Conservation (phyloP, 495 filamentous ascomycete genomes). For the Neurospora sp. region DNA sequence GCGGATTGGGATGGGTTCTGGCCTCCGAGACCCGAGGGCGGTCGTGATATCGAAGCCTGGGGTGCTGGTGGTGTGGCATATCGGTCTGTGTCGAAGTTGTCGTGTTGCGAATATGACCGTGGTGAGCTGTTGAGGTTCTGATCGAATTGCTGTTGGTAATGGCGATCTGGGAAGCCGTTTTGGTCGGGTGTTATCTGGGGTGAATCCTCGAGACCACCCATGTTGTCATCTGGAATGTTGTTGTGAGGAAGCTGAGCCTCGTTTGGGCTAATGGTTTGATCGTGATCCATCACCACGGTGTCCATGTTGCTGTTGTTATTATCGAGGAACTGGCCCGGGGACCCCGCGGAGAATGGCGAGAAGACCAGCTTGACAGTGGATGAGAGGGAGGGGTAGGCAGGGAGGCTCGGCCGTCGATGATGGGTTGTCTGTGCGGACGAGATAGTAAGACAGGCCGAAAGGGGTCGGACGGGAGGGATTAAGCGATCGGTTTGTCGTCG, state of each 20-base stretch:
- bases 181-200: conserved; percentile 16
- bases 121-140: conserved; percentile 25
- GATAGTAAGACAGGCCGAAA: background rate
- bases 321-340: conserved; percentile 42
- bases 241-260: background rate
- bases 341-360: conserved; percentile 36
- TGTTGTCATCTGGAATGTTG: conserved; percentile 24
- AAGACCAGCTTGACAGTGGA: conserved; percentile 35
- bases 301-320: conserved; percentile 38
- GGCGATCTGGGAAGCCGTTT: conserved; percentile 18
- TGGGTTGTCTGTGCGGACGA: background rate
- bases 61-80: conserved; percentile 32
- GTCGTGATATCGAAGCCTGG: conserved; percentile 33
- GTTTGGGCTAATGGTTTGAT: conserved; percentile 12
- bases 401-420: background rate
- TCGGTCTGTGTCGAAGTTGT: conserved; percentile 24
- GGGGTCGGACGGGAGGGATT: background rate
- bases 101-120: conserved; percentile 16
- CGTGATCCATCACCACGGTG: conserved; percentile 34
- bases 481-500: background rate
- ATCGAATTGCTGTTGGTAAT: conserved; percentile 30
- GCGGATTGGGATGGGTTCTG: conserved; percentile 20
- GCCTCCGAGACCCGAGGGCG: conserved; percentile 41
- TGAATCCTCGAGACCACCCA: conserved; percentile 28
- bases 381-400: conserved; percentile 1